Conservation (phyloP, 257 asterid genomes). For the Rauvolfia tetraphylla region DNA sequence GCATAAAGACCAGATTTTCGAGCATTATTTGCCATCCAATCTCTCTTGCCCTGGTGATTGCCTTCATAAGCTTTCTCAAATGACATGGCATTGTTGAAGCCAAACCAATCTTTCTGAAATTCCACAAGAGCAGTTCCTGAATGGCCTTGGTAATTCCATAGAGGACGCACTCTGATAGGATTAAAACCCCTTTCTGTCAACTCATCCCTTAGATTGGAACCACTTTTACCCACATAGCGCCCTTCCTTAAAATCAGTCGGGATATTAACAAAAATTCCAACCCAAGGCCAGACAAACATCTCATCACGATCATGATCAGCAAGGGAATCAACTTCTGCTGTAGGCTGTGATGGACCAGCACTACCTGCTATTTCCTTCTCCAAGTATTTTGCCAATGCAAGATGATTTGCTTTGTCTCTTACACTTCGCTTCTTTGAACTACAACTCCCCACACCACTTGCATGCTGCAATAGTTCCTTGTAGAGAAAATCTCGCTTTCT, state of each 20-base stretch:
- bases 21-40: conserved; percentile 51
- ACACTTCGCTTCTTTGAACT: conserved; percentile 51
- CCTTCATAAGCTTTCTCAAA: conserved; percentile 74
- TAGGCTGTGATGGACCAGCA: conserved; percentile 44
- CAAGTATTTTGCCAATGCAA: conserved; percentile 61
- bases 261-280: conserved; percentile 65
- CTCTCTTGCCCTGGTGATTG: conserved; percentile 61
- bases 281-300: conserved; percentile 97
- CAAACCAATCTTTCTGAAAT: conserved; percentile 79
- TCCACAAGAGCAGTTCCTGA: conserved; percentile 84
- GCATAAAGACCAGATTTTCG: conserved; percentile 49
- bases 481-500: conserved; percentile 45
- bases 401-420: conserved; percentile 66
- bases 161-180: conserved; percentile 67
- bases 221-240: conserved; percentile 69
- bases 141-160: conserved; percentile 78
- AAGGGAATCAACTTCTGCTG: conserved; percentile 38
- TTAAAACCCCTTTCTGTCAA: conserved; percentile 54
- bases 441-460: conserved; percentile 50
- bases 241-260: conserved; percentile 56
- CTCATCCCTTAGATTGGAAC: conserved; percentile 64
- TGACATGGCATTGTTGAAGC: conserved; percentile 67
- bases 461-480: conserved; percentile 71
- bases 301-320: conserved; percentile 58
- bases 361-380: conserved; percentile 36